Evolutionary conservation across 2,329 filamentous ascomycete genomes (phyloP).

Genomic region (Gaeumannomyces tritici): DNA sequence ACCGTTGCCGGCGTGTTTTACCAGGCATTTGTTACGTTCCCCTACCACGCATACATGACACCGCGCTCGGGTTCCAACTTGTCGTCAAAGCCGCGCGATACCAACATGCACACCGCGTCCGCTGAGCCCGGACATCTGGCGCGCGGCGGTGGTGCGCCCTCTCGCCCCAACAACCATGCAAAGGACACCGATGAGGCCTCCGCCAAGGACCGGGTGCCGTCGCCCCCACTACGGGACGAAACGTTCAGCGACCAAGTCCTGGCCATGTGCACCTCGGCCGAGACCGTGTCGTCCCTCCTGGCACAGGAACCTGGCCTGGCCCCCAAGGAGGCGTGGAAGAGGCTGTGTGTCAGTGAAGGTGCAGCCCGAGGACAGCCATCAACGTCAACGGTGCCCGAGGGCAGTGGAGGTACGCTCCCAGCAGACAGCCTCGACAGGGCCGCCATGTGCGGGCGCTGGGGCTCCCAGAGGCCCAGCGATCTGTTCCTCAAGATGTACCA

Average conservation of each 20-base stretch:
- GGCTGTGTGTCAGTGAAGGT: slow-evolving; percentile 33
- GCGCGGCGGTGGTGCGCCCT: not conserved
- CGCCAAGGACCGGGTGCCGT: too few relatives aligned
- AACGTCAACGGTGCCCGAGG: not conserved
- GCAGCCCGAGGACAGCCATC: not conserved
- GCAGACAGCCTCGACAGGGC: slow-evolving; percentile 35
- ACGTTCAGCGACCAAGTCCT: slow-evolving; percentile 35
- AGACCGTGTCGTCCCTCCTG: slow-evolving; percentile 49
- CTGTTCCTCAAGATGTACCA: slow-evolving; percentile 63
- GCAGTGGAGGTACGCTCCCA: not conserved
- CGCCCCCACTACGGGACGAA: not conserved
- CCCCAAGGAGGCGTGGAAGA: slow-evolving; percentile 44
- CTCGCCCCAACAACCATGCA: too few relatives aligned
- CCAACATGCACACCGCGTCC: not conserved
- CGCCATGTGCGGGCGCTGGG: slow-evolving; percentile 57
- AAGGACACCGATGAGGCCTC: too few relatives aligned
- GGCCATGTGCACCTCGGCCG: slow-evolving; percentile 38
- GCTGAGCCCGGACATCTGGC: not conserved
- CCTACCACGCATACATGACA: slow-evolving; percentile 19
- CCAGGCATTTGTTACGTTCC: slow-evolving; percentile 20
- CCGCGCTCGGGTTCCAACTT: not conserved
- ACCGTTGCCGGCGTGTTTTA: slow-evolving; percentile 10
- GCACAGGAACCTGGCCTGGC: slow-evolving; percentile 41
- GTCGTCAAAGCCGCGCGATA: not conserved
- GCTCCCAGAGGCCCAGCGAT: slow-evolving; percentile 49